Evolutionary conservation across 495 filamentous ascomycete species (phyloP).

Genomic region (Lasiosphaeria hispida): DNA sequence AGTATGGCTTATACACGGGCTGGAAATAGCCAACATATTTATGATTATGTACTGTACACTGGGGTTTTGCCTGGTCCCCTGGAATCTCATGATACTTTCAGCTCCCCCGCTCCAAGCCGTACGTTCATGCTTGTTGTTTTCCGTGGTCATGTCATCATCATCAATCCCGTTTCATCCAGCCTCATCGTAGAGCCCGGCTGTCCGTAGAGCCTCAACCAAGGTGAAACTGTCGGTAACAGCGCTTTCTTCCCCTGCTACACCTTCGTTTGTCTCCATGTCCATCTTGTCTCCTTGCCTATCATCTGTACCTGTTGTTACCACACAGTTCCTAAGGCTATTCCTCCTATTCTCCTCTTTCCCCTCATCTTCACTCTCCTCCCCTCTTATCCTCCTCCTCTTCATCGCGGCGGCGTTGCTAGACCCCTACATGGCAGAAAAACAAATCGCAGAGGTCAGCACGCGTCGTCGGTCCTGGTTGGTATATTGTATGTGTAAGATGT

Average conservation of each 20-base stretch:
- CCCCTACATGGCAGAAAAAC: slow-evolving; percentile 6
- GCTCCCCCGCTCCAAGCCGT: too few species aligned
- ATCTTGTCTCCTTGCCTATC: background rate
- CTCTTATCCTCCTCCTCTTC: background rate
- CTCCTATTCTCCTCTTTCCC: background rate
- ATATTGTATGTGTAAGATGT: background rate
- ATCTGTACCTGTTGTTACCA: background rate
- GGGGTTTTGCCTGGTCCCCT: too few species aligned
- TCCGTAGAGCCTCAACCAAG: slow-evolving; percentile 8
- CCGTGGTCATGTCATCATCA: too few species aligned
- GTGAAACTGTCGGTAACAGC: background rate
- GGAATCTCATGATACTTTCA: too few species aligned
- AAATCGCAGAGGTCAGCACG: slow-evolving; percentile 9
- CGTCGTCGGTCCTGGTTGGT: background rate
- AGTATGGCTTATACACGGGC: too few species aligned
- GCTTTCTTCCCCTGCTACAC: background rate
- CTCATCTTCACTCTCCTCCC: background rate
- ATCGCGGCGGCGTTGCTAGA: slow-evolving; percentile 2
- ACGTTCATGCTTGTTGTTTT: too few species aligned
- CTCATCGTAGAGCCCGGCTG: background rate
- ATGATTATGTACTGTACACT: too few species aligned
- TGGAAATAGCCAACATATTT: too few species aligned
- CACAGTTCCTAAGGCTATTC: background rate
- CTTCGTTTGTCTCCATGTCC: slow-evolving; percentile 3
- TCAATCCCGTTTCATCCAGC: background rate